Base-by-base conservation (phyloP, 495 filamentous ascomycete species). In the Daldinia childiae region DNA sequence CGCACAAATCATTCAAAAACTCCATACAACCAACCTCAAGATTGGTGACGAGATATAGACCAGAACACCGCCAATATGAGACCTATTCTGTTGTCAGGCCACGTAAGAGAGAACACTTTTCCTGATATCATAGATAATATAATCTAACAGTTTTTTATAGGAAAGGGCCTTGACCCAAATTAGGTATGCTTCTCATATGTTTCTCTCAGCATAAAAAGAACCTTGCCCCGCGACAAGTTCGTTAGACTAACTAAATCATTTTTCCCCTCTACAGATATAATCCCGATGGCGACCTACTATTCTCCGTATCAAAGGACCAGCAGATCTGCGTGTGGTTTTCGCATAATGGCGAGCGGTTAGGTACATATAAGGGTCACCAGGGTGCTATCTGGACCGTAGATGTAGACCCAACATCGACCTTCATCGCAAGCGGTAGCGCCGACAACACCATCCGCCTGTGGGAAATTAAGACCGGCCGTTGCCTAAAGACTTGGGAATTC, bases 311-410 rank as follows among this genome's bases (percentile, higher is more conserved):
- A 63, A 99, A 99, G 84, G 95, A 99, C 84, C 95, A 98, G 80
- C 87, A 95, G 69, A 92, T 97, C 74, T 97, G 94, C 85, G 93
- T 88, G 68, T 98, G 95, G 94, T 97, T 88, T 84, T 88, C 93
- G 52, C 92, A 92, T 81, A 97, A 97, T 82, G 94, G 94, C 82
- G 94, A 97, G 86, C 90, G 94, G 69, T 87, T 98, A 60, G 95
- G 95, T 77, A 96, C 95, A 68, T 99, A 99, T 83, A 88, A 92
- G 77, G 95, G 95, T 77, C 95, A 99, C 86, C 91, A 95, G 78
- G 95, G 95, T 81, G 96, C 95, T 68, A 90, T 99, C 81, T 99
- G 95, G 95, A 97, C 94, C 62, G 92, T 99, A 78, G 96, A 98
- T 77, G 92, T 98, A 71, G 93, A 97, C 85, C 94, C 95, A 69